Base-by-base conservation (phyloP, 306 rosid species). In the Myrica gale region DNA sequence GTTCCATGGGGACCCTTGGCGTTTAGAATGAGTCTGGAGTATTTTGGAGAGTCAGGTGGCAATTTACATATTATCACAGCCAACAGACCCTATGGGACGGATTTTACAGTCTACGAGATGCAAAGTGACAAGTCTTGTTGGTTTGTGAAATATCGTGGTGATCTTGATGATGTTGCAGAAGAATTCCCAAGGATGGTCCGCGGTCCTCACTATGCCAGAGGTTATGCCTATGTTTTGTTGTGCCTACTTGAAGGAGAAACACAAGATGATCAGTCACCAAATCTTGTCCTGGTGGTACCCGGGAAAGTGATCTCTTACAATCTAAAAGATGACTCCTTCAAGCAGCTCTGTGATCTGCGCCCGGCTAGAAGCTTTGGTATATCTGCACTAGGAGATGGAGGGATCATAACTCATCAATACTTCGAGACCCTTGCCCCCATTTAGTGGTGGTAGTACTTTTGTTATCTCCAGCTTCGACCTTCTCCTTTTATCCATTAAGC, bases 41-140 rank as follows among this genome's bases (percentile, higher is more conserved):
- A 76, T 72, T 56, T 76, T 12, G 75, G 81, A 5, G 77, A 47
- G 4, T 76, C 73, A 0, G n/a, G 66, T 5, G 81, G 68, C 11
- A 39, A 5, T 72, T 53, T 71, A 41, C 67, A 21, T 63, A 72
- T 78, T 20, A 62, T 66, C 0, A 77, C 66, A 54, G 10, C 23
- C 1, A 37, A 75, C 9, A 43, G 7, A 1, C 44, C 65, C 6
- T 8, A 3, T 4, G 54, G n/a, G 0, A 19, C 15, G 21, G 20
- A 12, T 23, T 41, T 76, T 42, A 21, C 75, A 11, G 45, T 76
- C 13, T 76, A 72, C 2, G 58, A 81, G 47, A 47, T 76, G 78
- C 1, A 47, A 74, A 50, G 57, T 1, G 81, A 76, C 73, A 74
- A 53, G 55, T 66, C 67, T 1, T 75, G 78, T 6, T 81, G 84